Conservation (phyloP, 2,329 filamentous ascomycete species). For the Davidsoniella virescens region DNA sequence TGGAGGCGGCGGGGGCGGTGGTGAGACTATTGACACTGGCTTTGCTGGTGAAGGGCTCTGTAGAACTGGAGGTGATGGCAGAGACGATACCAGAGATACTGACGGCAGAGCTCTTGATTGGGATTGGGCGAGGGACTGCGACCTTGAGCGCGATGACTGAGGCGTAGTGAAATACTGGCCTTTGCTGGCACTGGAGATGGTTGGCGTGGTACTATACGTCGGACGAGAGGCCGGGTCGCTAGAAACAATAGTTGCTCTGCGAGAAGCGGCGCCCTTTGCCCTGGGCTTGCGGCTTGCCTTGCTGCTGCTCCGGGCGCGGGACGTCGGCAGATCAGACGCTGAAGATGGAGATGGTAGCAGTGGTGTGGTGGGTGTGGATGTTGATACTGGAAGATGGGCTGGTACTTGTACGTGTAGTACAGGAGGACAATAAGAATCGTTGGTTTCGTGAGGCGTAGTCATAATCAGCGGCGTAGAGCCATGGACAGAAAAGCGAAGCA, state of each 20-base stretch:
- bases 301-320: not conserved
- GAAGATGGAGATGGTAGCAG: not conserved
- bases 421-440: not conserved
- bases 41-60: not conserved
- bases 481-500: not conserved
- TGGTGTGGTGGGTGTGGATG: not conserved
- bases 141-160: not conserved
- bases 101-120: not conserved
- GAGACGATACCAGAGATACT: not conserved
- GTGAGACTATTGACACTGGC: not conserved
- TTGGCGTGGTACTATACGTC: conserved; percentile 10
- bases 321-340: not conserved
- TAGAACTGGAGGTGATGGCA: not conserved
- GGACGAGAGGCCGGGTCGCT: conserved; percentile 5
- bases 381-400: not conserved
- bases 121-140: not conserved
- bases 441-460: conserved; percentile 4
- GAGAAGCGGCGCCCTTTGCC: conserved; percentile 1
- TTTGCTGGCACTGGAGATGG: conserved; percentile 1
- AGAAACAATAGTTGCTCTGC: conserved; percentile 8
- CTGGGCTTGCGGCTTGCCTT: not conserved
- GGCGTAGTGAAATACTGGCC: not conserved
- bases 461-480: conserved; percentile 3
- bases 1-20: not conserved
- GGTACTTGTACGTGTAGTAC: not conserved